Conservation (phyloP, 1,284 basidiomycete genomes). For the Ganoderma leucocontextum region DNA sequence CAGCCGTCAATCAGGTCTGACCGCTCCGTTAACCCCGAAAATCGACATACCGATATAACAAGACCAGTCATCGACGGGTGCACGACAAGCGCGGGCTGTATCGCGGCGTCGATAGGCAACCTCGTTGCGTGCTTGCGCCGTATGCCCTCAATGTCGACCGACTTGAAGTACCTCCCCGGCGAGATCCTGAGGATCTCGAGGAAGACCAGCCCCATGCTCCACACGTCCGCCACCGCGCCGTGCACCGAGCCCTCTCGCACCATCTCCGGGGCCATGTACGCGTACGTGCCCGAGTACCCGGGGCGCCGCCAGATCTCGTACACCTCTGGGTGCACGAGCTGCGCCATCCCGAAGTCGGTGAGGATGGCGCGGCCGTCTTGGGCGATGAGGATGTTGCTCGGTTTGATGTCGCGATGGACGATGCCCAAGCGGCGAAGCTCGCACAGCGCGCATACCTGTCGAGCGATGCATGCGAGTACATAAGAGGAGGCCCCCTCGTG, state of each 20-base stretch:
- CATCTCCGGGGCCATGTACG: constrained; percentile 27
- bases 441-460: constrained; percentile 32
- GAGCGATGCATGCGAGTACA: not conserved
- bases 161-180: constrained; percentile 12
- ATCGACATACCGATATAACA: not conserved
- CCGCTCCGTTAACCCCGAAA: not conserved
- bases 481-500: not conserved
- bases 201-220: constrained; percentile 35
- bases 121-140: constrained; percentile 3
- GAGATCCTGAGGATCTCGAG: constrained; percentile 30
- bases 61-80: not conserved
- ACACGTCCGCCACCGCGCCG: constrained; percentile 34
- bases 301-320: constrained; percentile 5
- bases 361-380: constrained; percentile 32
- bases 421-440: constrained; percentile 27
- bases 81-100: not conserved
- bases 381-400: constrained; percentile 37
- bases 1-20: not conserved
- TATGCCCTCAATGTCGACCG: constrained; percentile 1
- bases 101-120: not conserved
- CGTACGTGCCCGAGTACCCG: not conserved
- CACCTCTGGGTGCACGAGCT: constrained; percentile 44
- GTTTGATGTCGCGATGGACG: constrained; percentile 40
- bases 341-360: constrained; percentile 35
- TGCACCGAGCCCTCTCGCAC: constrained; percentile 15